phyloP scores from a whole-genome alignment of 2,329 filamentous ascomycete genomes.

The Chrysosporium queenslandicum region DNA sequence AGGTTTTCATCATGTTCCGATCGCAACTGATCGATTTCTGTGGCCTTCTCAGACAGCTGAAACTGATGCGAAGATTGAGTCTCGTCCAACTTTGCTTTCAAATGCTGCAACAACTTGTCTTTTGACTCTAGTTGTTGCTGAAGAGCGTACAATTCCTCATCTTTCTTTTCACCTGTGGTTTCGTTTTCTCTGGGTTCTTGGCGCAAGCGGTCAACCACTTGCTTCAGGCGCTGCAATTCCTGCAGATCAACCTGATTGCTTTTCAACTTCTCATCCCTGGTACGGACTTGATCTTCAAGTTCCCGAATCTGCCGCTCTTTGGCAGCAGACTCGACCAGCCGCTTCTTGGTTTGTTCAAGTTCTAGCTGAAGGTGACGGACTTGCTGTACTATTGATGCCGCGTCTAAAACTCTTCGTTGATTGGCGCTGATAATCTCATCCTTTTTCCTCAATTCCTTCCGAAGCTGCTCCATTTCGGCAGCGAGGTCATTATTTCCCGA shows the following conservation, averaged over 20 bases:
- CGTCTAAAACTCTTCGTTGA: slow-evolving; percentile 27
- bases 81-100: slow-evolving; percentile 26
- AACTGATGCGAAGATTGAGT: slow-evolving; percentile 26
- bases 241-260: slow-evolving; percentile 17
- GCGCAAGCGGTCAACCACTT: slow-evolving; percentile 14
- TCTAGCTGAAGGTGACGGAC: slow-evolving; percentile 32
- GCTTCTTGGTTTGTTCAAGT: slow-evolving; percentile 23
- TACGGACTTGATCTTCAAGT: slow-evolving; percentile 6
- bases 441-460: slow-evolving; percentile 25
- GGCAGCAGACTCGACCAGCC: not conserved
- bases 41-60: slow-evolving; percentile 29
- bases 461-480: slow-evolving; percentile 26
- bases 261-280: slow-evolving; percentile 12
- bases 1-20: slow-evolving; percentile 28
- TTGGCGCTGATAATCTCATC: slow-evolving; percentile 30
- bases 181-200: not conserved
- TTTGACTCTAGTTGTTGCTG: slow-evolving; percentile 29
- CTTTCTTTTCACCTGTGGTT: not conserved
- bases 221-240: slow-evolving; percentile 18
- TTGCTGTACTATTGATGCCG: slow-evolving; percentile 30
- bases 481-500: slow-evolving; percentile 18
- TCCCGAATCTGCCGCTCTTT: slow-evolving; percentile 13
- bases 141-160: slow-evolving; percentile 19
- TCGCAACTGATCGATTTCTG: slow-evolving; percentile 31
- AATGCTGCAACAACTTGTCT: slow-evolving; percentile 28